These are phyloP conservation scores for Theileria orientalis DNA, from an alignment of 169 alveolate genomes.

Conservation along the genomic window DNA sequence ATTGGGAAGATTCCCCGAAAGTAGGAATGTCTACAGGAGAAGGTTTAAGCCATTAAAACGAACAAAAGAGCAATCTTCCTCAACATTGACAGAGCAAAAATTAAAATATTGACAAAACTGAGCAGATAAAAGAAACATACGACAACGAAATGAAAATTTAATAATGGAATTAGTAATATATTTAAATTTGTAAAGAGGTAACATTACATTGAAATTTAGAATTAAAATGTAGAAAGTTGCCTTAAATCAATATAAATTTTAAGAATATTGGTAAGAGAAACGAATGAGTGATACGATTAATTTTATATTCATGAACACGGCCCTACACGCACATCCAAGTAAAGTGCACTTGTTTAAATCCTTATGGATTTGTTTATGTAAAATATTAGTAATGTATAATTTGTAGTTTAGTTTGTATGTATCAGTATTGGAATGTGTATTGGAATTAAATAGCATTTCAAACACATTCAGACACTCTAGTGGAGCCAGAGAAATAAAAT, in stretches of 20 bases:
- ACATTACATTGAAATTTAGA: background rate
- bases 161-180: background rate
- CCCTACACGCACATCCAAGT: conserved; percentile 7
- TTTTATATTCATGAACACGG: background rate
- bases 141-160: no score
- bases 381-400: background rate
- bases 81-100: no score
- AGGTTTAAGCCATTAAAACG: no score
- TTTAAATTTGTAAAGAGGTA: background rate
- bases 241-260: background rate
- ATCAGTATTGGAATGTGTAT: background rate
- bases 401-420: background rate
- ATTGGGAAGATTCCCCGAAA: no score
- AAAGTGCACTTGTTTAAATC: conserved; percentile 1
- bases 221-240: background rate
- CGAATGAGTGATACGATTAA: no score
- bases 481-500: background rate
- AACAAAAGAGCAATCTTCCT: no score
- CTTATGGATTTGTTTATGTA: background rate
- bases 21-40: no score
- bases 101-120: no score
- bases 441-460: background rate
- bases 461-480: background rate
- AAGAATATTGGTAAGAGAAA: background rate
- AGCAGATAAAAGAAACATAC: no score